A percentile compares a stretch with the other conserved stretches of the same genome.
These are phyloP conservation scores for Knoxdaviesia capensis DNA, from an alignment of 2,329 filamentous ascomycete genomes.

Conservation along the genomic window DNA sequence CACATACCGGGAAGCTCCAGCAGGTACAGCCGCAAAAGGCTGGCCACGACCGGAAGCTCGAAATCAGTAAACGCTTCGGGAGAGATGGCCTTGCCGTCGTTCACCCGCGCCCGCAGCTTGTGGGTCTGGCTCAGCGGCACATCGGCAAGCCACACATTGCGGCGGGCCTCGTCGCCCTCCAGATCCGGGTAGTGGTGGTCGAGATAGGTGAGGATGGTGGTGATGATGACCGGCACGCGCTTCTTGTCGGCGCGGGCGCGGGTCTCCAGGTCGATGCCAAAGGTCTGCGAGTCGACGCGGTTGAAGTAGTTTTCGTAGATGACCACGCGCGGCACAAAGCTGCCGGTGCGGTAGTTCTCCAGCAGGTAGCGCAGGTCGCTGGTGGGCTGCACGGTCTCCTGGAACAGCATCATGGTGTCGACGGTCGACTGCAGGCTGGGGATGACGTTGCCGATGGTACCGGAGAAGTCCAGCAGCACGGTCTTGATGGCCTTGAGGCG, in stretches of 20 bases:
- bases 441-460: slow-evolving; percentile 93
- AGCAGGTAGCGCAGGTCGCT: slow-evolving; percentile 84
- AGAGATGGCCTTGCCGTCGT: slow-evolving; percentile 66
- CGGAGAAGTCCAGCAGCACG: slow-evolving; percentile 91
- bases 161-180: slow-evolving; percentile 82
- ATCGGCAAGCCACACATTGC: slow-evolving; percentile 86
- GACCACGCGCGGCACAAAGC: slow-evolving; percentile 74
- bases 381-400: slow-evolving; percentile 90
- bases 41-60: slow-evolving; percentile 86
- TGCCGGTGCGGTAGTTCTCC: slow-evolving; percentile 91
- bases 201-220: slow-evolving; percentile 80
- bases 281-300: slow-evolving; percentile 90
- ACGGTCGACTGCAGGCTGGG: slow-evolving; percentile 88
- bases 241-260: slow-evolving; percentile 86
- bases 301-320: slow-evolving; percentile 99
- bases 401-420: slow-evolving; percentile 97
- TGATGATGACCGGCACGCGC: slow-evolving; percentile 80
- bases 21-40: slow-evolving; percentile 81
- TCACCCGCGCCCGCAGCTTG: slow-evolving; percentile 61
- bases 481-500: slow-evolving; percentile 95
- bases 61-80: slow-evolving; percentile 66
- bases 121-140: slow-evolving; percentile 74
- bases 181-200: slow-evolving; percentile 95
- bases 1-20: slow-evolving; percentile 79
- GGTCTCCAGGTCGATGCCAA: slow-evolving; percentile 94